Conservation (phyloP, 495 filamentous ascomycete species). For the Penicillium arizonense region DNA sequence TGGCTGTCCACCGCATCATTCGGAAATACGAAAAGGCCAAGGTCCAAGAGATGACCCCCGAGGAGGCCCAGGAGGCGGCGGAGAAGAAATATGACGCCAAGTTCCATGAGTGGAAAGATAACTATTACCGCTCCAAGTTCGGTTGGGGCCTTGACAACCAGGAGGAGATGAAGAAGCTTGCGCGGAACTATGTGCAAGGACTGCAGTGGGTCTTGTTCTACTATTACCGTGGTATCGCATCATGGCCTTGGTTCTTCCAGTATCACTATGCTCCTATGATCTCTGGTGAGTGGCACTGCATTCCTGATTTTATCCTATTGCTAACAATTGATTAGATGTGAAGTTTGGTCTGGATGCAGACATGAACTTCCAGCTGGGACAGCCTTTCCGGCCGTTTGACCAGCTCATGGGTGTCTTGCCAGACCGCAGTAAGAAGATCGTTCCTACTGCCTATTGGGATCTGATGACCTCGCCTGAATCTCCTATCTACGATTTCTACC, state of each 20-base stretch:
- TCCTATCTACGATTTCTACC: constrained; percentile 99
- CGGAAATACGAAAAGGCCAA: constrained; percentile 88
- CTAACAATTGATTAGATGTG: constrained; percentile 60
- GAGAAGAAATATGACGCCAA: constrained; percentile 82
- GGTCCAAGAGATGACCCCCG: constrained; percentile 72
- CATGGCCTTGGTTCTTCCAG: constrained; percentile 97
- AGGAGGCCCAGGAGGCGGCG: constrained; percentile 73
- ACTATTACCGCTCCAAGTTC: constrained; percentile 89
- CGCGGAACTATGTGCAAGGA: constrained; percentile 96
- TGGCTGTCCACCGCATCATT: constrained; percentile 79
- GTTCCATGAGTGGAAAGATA: constrained; percentile 88
- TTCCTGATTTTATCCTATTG: not conserved
- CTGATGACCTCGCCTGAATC: constrained; percentile 89
- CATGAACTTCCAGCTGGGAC: constrained; percentile 87
- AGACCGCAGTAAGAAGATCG: constrained; percentile 94
- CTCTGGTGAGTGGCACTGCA: constrained; percentile 55
- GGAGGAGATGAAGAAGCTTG: constrained; percentile 74
- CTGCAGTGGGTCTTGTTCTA: constrained; percentile 98
- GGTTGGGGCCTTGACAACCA: constrained; percentile 85
- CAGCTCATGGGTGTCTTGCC: constrained; percentile 98
- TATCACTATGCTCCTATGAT: constrained; percentile 99
- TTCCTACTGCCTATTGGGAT: constrained; percentile 81
- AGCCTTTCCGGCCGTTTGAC: constrained; percentile 91
- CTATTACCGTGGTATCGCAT: constrained; percentile 95
- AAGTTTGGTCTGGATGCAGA: constrained; percentile 80